Percentiles rank a stretch among this genome's conserved stretches.
These are phyloP conservation scores for Dioscorea alata DNA, from an alignment of 106 monocot species.

Conservation along the genomic window DNA sequence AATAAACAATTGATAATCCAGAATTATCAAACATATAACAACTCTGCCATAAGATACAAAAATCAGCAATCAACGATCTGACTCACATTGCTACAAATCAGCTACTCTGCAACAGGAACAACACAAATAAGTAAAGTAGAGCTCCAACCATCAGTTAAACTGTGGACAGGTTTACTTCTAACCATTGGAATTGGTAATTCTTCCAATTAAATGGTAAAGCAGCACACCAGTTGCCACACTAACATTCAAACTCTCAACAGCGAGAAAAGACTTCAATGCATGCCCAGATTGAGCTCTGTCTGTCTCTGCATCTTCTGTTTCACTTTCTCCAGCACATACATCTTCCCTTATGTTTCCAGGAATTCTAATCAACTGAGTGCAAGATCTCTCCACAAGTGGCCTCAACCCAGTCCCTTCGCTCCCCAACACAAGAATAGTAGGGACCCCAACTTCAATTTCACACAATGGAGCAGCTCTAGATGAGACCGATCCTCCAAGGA, in stretches of 20 bases:
- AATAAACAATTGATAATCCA: too few species aligned
- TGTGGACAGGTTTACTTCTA: slow-evolving; percentile 8
- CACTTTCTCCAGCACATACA: slow-evolving; percentile 7
- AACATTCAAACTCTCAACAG: slow-evolving; percentile 97
- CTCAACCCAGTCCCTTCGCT: slow-evolving; percentile 90
- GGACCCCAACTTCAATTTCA: slow-evolving; percentile 44
- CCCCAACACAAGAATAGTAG: slow-evolving; percentile 86
- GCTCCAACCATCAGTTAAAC: neutral
- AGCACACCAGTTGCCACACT: slow-evolving; percentile 94
- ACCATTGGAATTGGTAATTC: neutral
- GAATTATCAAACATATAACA: too few species aligned
- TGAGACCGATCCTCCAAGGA: slow-evolving; percentile 82
- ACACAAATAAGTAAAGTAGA: neutral
- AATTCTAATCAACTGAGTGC: slow-evolving; percentile 70
- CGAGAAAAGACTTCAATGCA: slow-evolving; percentile 60
- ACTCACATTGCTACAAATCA: neutral
- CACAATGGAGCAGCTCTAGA: slow-evolving; percentile 54
- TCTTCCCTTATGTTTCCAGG: slow-evolving; percentile 26
- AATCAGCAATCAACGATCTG: neutral
- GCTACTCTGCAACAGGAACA: neutral
- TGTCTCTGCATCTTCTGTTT: slow-evolving; percentile 26
- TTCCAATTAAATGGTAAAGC: slow-evolving; percentile 77
- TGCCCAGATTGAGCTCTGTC: slow-evolving; percentile 12
- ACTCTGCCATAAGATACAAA: neutral
- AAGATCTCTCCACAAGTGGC: slow-evolving; percentile 80